A percentile compares a stretch with the other conserved stretches of the same genome.
Conservation (phyloP, 2,329 filamentous ascomycete species). For the Gyromitra esculenta region DNA sequence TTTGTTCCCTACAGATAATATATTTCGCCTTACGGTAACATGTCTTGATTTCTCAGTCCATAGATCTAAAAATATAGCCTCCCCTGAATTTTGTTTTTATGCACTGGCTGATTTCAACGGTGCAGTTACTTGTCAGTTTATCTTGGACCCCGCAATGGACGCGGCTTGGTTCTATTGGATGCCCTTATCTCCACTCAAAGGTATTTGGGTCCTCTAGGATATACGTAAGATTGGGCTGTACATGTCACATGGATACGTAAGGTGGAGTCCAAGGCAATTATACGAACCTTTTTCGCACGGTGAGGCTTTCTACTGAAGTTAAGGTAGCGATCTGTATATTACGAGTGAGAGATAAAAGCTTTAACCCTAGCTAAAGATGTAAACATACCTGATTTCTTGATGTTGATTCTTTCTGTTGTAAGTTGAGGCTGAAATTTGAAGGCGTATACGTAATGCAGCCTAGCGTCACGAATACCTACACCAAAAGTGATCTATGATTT, state of each 20-base stretch:
- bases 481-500: background rate
- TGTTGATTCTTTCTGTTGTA: background rate
- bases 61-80: conserved; percentile 27
- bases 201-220: background rate
- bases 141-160: conserved; percentile 14
- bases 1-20: background rate
- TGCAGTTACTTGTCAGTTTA: conserved; percentile 8
- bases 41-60: background rate
- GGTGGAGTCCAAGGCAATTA: background rate
- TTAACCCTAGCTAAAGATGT: background rate
- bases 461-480: background rate
- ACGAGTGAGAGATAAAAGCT: background rate
- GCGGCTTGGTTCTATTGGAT: conserved; percentile 11
- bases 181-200: background rate
- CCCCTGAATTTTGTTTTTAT: background rate
- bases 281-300: background rate
- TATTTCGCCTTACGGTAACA: background rate
- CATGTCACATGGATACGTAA: background rate
- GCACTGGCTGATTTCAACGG: conserved; percentile 3
- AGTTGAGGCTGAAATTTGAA: background rate
- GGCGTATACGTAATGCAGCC: background rate
- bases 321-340: background rate
- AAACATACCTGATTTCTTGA: background rate
- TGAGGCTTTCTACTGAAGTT: background rate
- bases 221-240: background rate